A percentile compares a stretch with the other conserved stretches of the same genome.
phyloP scores from a whole-genome alignment of 139 green algal genomes.

The Chlamydomonas schloesseri region DNA sequence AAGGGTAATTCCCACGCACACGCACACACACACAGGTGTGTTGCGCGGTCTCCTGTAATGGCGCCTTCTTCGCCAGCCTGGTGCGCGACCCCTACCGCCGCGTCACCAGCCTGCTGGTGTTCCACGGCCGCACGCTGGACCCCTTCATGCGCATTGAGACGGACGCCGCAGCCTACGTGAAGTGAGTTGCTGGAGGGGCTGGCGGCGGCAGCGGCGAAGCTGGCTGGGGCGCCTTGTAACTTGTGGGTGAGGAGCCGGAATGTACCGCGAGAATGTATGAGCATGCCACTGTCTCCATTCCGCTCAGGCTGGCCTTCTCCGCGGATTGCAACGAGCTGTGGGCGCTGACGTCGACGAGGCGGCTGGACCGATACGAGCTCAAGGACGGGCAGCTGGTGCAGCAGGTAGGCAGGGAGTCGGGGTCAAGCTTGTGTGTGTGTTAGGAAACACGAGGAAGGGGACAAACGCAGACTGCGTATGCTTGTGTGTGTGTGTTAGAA shows the following conservation, averaged over 20 bases:
- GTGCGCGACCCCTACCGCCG: constrained; percentile 45
- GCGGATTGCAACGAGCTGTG: constrained; percentile 44
- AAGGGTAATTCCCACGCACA: too few species aligned
- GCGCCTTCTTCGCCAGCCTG: constrained; percentile 58
- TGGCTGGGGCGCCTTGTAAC: too few species aligned
- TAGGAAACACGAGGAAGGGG: too few species aligned
- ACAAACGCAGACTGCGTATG: too few species aligned
- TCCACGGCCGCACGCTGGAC: constrained; percentile 65
- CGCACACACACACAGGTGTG: constrained; percentile 35
- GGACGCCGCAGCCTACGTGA: constrained; percentile 41
- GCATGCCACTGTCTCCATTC: neutral
- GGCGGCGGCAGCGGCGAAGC: too few species aligned
- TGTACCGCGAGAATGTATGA: too few species aligned
- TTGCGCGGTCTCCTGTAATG: constrained; percentile 67
- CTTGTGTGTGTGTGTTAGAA: too few species aligned
- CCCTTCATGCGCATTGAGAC: constrained; percentile 69
- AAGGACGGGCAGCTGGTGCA: constrained; percentile 56
- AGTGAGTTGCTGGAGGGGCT: too few species aligned
- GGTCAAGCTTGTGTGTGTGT: too few species aligned
- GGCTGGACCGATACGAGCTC: constrained; percentile 58
- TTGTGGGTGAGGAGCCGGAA: too few species aligned
- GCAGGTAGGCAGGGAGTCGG: too few species aligned
- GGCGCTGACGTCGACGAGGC: constrained; percentile 40
- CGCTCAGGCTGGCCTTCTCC: constrained; percentile 52
- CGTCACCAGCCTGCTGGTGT: constrained; percentile 66